A percentile compares a stretch with the other conserved stretches of the same genome.
These are phyloP conservation scores for Populus nigra DNA, from an alignment of 345 rosid genomes.

Conservation along the genomic window DNA sequence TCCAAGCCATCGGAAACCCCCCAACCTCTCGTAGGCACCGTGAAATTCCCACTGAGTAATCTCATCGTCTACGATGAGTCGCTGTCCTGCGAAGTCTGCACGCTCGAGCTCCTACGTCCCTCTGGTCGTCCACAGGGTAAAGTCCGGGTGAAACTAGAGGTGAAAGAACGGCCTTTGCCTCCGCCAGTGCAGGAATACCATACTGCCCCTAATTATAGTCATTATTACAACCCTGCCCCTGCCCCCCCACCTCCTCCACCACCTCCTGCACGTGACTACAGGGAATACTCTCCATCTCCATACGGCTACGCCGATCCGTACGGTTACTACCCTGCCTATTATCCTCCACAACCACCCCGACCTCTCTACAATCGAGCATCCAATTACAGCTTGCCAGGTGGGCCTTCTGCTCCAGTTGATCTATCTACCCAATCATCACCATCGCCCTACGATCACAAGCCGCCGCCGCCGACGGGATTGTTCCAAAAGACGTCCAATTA, in stretches of 20 bases:
- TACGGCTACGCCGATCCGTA: conserved; percentile 26
- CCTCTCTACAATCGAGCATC: conserved; percentile 40
- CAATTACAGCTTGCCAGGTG: conserved; percentile 23
- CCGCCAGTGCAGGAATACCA: conserved; percentile 42
- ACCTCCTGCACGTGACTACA: conserved; percentile 32
- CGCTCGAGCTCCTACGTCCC: conserved; percentile 14
- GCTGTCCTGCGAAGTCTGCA: neutral
- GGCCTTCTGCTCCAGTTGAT: conserved; percentile 56
- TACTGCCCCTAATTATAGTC: conserved; percentile 31
- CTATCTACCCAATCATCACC: conserved; percentile 1
- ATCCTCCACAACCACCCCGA: conserved; percentile 34
- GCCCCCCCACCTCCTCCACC: conserved; percentile 28
- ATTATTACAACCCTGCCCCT: conserved; percentile 47
- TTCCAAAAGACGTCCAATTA: conserved; percentile 28
- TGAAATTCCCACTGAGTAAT: conserved; percentile 7
- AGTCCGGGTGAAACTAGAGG: conserved; percentile 11
- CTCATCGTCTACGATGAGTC: conserved; percentile 1
- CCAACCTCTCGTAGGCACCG: conserved; percentile 22
- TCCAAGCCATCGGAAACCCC: conserved; percentile 24
- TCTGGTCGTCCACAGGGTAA: conserved; percentile 24
- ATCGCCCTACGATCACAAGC: conserved; percentile 40
- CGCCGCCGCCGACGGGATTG: conserved; percentile 8
- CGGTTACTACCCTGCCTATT: conserved; percentile 37
- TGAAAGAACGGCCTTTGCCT: conserved; percentile 22
- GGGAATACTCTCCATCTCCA: conserved; percentile 34